Evolutionary conservation across 306 rosid species (phyloP).

Genomic region (Cucurbita ficifolia): DNA sequence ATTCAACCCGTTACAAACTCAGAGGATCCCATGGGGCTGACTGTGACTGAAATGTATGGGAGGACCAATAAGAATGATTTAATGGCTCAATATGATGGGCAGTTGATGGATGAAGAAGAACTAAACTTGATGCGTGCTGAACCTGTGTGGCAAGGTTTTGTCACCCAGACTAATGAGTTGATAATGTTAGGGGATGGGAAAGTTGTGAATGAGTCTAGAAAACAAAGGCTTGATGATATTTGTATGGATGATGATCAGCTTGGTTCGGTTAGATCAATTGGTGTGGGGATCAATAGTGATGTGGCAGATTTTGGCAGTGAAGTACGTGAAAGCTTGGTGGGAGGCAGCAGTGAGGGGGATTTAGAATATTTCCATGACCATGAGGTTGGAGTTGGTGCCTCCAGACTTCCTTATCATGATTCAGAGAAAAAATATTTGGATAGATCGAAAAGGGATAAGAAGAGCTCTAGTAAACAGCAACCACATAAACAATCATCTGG

Average conservation of each 20-base stretch:
- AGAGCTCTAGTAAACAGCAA: slow-evolving; percentile 39
- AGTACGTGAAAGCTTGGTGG: slow-evolving; percentile 78
- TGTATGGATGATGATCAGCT: slow-evolving; percentile 75
- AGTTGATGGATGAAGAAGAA: slow-evolving; percentile 79
- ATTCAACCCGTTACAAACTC: slow-evolving; percentile 50
- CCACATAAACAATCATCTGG: slow-evolving; percentile 51
- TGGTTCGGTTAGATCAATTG: slow-evolving; percentile 90
- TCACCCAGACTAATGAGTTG: slow-evolving; percentile 61
- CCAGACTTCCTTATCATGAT: slow-evolving; percentile 36
- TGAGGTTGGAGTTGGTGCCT: slow-evolving; percentile 40
- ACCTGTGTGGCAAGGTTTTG: slow-evolving; percentile 97
- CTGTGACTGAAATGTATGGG: slow-evolving; percentile 60
- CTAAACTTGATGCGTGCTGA: slow-evolving; percentile 72
- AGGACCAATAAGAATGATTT: slow-evolving; percentile 46
- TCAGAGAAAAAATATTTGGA: slow-evolving; percentile 31
- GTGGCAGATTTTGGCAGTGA: slow-evolving; percentile 81
- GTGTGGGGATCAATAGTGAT: slow-evolving; percentile 91
- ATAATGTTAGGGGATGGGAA: slow-evolving; percentile 65
- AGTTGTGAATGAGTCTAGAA: slow-evolving; percentile 40
- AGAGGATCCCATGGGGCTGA: slow-evolving; percentile 56
- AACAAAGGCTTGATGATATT: slow-evolving; percentile 46
- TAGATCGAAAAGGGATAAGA: slow-evolving; percentile 33
- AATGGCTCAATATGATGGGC: slow-evolving; percentile 81
- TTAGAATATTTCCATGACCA: slow-evolving; percentile 55
- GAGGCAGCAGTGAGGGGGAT: slow-evolving; percentile 79